Evolutionary conservation across 192 early-diverging fungal species (phyloP).

Genomic region (Linnemannia zychae): DNA sequence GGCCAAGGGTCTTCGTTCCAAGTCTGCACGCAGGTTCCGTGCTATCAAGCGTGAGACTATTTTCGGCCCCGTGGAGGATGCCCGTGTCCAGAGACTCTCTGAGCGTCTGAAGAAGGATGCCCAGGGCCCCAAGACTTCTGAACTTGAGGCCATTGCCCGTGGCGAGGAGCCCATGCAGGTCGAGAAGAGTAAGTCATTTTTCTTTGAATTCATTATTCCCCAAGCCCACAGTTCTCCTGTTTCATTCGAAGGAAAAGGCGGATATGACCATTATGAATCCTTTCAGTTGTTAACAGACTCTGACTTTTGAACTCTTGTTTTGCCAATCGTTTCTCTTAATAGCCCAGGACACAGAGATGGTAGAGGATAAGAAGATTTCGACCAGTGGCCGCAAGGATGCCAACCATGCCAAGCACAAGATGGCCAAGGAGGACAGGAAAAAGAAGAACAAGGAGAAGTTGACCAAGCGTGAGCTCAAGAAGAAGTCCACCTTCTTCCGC

Average conservation of each 20-base stretch:
- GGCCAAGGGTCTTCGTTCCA: slow-evolving; percentile 63
- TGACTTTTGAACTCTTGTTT: not conserved
- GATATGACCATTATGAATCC: not conserved
- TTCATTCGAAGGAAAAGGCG: not conserved
- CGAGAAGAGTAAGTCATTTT: slow-evolving; percentile 38
- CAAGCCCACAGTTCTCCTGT: too few species aligned
- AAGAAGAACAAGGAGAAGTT: slow-evolving; percentile 50
- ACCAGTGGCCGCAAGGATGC: slow-evolving; percentile 62
- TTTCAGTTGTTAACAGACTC: not conserved
- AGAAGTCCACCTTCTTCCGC: slow-evolving; percentile 57
- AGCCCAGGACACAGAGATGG: slow-evolving; percentile 37
- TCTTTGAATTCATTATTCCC: not conserved
- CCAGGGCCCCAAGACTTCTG: slow-evolving; percentile 53
- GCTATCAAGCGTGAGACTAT: slow-evolving; percentile 71
- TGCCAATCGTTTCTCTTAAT: not conserved
- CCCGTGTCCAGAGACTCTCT: slow-evolving; percentile 60
- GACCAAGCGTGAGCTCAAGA: slow-evolving; percentile 54
- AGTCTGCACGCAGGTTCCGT: slow-evolving; percentile 64
- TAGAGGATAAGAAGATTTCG: slow-evolving; percentile 61
- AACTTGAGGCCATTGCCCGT: slow-evolving; percentile 51
- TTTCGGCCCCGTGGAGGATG: slow-evolving; percentile 68
- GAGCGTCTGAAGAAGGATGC: slow-evolving; percentile 57
- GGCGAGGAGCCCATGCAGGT: slow-evolving; percentile 56
- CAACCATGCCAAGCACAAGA: slow-evolving; percentile 57
- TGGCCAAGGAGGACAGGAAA: slow-evolving; percentile 59